Conservation (phyloP, 331 rosid genomes). For the Erythrophleum ivorense region DNA sequence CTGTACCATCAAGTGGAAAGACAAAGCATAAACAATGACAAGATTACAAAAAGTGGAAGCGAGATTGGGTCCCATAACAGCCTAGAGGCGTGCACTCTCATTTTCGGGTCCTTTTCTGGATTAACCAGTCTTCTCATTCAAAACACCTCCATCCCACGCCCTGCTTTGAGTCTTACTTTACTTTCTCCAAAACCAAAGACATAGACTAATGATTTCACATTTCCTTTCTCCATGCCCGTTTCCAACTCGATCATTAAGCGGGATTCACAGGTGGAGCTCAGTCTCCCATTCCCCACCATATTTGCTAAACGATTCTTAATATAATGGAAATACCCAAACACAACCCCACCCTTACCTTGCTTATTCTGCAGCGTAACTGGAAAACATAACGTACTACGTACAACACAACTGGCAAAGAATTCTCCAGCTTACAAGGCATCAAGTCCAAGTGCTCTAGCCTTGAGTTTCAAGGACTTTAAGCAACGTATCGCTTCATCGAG, state of each 20-base stretch:
- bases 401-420: not conserved
- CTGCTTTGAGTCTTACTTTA: constrained; percentile 56
- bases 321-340: not conserved
- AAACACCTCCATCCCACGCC: constrained; percentile 53
- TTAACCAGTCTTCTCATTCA: constrained; percentile 51
- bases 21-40: constrained; percentile 51
- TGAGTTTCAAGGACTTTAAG: constrained; percentile 69
- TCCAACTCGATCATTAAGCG: constrained; percentile 35
- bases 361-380: constrained; percentile 45
- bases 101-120: constrained; percentile 41
- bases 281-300: not conserved
- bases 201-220: constrained; percentile 52
- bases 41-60: constrained; percentile 55
- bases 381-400: constrained; percentile 25
- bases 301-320: constrained; percentile 19
- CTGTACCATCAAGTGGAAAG: constrained; percentile 36
- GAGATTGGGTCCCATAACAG: constrained; percentile 63
- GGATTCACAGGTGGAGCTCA: constrained; percentile 26
- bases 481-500: constrained; percentile 83
- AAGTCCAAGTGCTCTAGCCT: constrained; percentile 64
- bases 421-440: constrained; percentile 49
- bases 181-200: constrained; percentile 66
- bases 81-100: constrained; percentile 58
- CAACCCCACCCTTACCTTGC: constrained; percentile 21
- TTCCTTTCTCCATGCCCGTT: constrained; percentile 45